These are phyloP conservation scores for Annulohypoxylon bovei DNA, from an alignment of 495 filamentous ascomycete species.

Conservation along the genomic window DNA sequence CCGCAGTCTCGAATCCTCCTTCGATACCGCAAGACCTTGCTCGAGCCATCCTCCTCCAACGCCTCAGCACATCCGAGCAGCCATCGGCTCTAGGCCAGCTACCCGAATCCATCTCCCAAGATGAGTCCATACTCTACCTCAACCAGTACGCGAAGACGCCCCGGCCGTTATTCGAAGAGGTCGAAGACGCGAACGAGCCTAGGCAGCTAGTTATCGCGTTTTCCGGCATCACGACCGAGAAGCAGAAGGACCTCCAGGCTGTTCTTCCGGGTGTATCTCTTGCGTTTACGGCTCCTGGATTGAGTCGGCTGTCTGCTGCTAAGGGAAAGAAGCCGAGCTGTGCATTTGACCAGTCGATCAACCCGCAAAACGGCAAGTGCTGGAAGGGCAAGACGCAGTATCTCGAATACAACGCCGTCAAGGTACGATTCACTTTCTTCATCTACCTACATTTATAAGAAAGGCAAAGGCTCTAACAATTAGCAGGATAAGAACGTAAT, in stretches of 20 bases:
- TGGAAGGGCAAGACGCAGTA: constrained; percentile 58
- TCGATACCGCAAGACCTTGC: constrained; percentile 51
- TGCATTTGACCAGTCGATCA: constrained; percentile 51
- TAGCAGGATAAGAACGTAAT: constrained; percentile 47
- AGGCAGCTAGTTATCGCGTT: constrained; percentile 62
- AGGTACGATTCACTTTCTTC: constrained; percentile 40
- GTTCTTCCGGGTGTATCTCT: constrained; percentile 48
- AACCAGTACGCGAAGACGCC: constrained; percentile 53
- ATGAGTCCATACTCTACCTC: constrained; percentile 53
- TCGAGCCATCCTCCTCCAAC: constrained; percentile 53
- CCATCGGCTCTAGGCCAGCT: constrained; percentile 53
- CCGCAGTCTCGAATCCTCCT: constrained; percentile 39
- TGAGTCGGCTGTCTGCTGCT: constrained; percentile 50
- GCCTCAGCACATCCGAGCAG: constrained; percentile 51
- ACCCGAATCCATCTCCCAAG: constrained; percentile 48
- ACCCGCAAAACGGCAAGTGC: constrained; percentile 55
- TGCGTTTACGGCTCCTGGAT: constrained; percentile 55
- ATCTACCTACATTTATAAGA: neutral
- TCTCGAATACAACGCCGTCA: constrained; percentile 53
- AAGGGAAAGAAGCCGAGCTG: constrained; percentile 49
- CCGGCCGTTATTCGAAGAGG: constrained; percentile 52
- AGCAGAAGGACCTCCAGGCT: constrained; percentile 45
- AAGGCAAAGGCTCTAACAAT: neutral
- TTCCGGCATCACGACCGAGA: constrained; percentile 54
- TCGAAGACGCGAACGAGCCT: constrained; percentile 42